phyloP scores from a whole-genome alignment of 1,139 yeast species.

The Zygoascus meyerae region DNA sequence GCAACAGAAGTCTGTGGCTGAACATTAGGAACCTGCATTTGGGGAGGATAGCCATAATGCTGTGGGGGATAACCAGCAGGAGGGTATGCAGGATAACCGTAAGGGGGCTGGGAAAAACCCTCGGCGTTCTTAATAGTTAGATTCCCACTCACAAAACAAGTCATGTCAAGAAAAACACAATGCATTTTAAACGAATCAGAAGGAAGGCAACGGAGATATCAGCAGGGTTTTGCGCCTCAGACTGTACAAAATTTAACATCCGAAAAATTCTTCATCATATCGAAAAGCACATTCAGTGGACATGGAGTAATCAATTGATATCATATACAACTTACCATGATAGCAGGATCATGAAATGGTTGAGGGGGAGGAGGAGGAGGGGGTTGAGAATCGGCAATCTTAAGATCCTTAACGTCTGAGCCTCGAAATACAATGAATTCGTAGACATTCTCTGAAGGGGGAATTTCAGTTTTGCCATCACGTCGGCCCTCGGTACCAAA shows the following conservation, averaged over 20 bases:
- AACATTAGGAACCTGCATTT: too few relatives aligned
- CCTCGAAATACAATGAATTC: conserved; percentile 87
- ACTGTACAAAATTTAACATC: conserved; percentile 26
- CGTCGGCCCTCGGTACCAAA: conserved; percentile 93
- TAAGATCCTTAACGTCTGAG: conserved; percentile 83
- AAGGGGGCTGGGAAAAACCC: background rate
- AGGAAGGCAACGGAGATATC: conserved; percentile 42
- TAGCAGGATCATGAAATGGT: conserved; percentile 32
- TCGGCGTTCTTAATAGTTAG: background rate
- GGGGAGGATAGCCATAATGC: too few relatives aligned
- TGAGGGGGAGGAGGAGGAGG: conserved; percentile 24
- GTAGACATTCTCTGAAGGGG: conserved; percentile 66
- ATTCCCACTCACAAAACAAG: too few relatives aligned
- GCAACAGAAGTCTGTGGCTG: conserved; percentile 11
- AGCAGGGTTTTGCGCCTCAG: conserved; percentile 34
- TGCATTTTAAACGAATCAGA: conserved; percentile 27
- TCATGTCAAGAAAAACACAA: background rate
- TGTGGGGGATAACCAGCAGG: background rate
- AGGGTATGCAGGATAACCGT: background rate
- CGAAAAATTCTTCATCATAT: conserved; percentile 30
- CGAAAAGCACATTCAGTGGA: background rate
- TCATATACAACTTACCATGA: conserved; percentile 26
- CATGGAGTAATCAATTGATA: background rate
- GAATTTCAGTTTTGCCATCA: conserved; percentile 64
- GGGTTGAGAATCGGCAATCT: conserved; percentile 65